phyloP scores from a whole-genome alignment of 768 basidiomycete species.

The Tulasnella sp. region DNA sequence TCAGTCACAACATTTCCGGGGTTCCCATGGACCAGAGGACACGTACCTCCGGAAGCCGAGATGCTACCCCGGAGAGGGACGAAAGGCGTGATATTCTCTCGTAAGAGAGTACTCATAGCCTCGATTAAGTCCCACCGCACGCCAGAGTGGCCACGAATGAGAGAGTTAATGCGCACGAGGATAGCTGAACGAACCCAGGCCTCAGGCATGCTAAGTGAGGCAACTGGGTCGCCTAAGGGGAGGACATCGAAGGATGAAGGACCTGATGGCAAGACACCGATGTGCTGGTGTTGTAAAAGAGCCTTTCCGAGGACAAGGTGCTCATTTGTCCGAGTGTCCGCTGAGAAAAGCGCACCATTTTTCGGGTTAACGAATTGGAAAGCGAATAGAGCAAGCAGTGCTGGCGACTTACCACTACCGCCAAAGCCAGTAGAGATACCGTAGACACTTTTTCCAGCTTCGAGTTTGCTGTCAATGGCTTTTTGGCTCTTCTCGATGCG shows the following conservation, averaged over 20 bases:
- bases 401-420: constrained; percentile 60
- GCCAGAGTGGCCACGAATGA: constrained; percentile 86
- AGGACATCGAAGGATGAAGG: constrained; percentile 42
- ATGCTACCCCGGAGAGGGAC: constrained; percentile 85
- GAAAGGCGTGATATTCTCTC: constrained; percentile 65
- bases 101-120: constrained; percentile 73
- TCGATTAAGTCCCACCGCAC: constrained; percentile 80
- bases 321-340: constrained; percentile 79
- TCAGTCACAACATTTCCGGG: background rate
- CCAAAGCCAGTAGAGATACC: constrained; percentile 88
- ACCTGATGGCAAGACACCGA: constrained; percentile 57
- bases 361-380: constrained; percentile 24
- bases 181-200: constrained; percentile 89
- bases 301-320: constrained; percentile 74
- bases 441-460: constrained; percentile 70
- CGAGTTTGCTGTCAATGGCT: constrained; percentile 68
- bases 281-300: constrained; percentile 84
- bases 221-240: constrained; percentile 69
- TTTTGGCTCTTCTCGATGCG: constrained; percentile 61
- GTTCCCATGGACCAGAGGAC: constrained; percentile 28
- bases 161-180: constrained; percentile 83
- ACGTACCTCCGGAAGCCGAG: constrained; percentile 66
- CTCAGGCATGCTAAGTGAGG: constrained; percentile 76
- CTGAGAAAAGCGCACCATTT: constrained; percentile 45
- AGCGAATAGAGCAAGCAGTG: constrained; percentile 31